Evolutionary conservation across 2,329 filamentous ascomycete species (phyloP).

Genomic region (Didymella glomerata): DNA sequence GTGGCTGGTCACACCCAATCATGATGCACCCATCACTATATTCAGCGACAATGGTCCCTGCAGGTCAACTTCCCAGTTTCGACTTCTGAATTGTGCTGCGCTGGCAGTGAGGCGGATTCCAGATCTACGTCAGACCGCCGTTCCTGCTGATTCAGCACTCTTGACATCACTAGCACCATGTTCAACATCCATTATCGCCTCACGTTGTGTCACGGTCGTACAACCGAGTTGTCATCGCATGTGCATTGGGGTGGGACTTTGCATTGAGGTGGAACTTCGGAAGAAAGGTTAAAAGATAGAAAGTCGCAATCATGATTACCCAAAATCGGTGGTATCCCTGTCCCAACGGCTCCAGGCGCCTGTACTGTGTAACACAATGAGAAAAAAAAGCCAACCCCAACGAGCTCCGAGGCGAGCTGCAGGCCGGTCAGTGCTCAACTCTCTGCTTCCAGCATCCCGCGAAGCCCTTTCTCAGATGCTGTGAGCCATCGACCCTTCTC

Average conservation of each 20-base stretch:
- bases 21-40: conserved; percentile 3
- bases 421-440: conserved; percentile 17
- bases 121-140: conserved; percentile 24
- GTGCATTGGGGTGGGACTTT: background rate
- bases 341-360: conserved; percentile 9
- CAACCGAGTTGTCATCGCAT: background rate
- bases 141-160: conserved; percentile 3
- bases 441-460: conserved; percentile 68
- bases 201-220: background rate
- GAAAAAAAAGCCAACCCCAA: background rate
- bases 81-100: conserved; percentile 11
- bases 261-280: no score
- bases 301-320: background rate
- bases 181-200: background rate
- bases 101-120: conserved; percentile 17
- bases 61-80: conserved; percentile 20
- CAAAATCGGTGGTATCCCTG: conserved; percentile 14
- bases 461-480: conserved; percentile 71
- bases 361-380: conserved; percentile 1
- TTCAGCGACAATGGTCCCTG: conserved; percentile 20
- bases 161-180: background rate
- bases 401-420: background rate
- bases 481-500: conserved; percentile 78
- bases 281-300: background rate
- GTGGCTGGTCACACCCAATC: conserved; percentile 37